These are phyloP conservation scores for Bodo saltans DNA, from an alignment of 78 protist species.

Conservation along the genomic window DNA sequence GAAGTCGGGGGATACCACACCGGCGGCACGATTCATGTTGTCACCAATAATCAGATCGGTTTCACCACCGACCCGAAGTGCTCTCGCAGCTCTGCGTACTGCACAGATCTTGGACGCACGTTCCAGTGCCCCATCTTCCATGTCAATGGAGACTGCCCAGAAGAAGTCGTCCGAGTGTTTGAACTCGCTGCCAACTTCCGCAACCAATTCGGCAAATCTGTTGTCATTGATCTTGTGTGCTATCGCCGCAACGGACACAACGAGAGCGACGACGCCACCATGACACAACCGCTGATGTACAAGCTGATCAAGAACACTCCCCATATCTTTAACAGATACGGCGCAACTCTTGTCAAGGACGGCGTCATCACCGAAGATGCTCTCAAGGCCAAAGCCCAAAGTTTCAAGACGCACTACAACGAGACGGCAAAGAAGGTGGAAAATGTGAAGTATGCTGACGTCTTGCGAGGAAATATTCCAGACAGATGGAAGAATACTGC, in stretches of 20 bases:
- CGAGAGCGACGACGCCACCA: constrained; percentile 90
- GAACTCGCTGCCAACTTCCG: constrained; percentile 73
- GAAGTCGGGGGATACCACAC: constrained; percentile 68
- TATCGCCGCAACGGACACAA: constrained; percentile 91
- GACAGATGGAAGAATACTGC: constrained; percentile 2
- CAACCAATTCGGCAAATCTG: constrained; percentile 67
- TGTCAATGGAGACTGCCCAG: constrained; percentile 93
- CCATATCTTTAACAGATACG: constrained; percentile 56
- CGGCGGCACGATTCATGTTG: constrained; percentile 92
- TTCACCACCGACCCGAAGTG: constrained; percentile 92
- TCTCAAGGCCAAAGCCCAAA: not conserved
- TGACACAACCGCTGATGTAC: constrained; percentile 94
- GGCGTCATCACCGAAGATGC: constrained; percentile 45
- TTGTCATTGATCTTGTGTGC: constrained; percentile 85
- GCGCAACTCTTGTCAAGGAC: constrained; percentile 41
- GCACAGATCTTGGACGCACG: constrained; percentile 83
- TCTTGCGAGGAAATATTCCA: not conserved
- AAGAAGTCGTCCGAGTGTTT: constrained; percentile 69
- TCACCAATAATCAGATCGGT: constrained; percentile 95
- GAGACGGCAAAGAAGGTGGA: constrained; percentile 50
- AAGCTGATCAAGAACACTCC: constrained; percentile 46
- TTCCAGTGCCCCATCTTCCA: constrained; percentile 91
- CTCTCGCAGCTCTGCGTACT: constrained; percentile 74
- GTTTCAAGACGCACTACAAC: constrained; percentile 28
- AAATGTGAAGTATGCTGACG: constrained; percentile 7